Evolutionary conservation across 2,329 filamentous ascomycete species (phyloP).

Genomic region (Tricladium varicosporioides): DNA sequence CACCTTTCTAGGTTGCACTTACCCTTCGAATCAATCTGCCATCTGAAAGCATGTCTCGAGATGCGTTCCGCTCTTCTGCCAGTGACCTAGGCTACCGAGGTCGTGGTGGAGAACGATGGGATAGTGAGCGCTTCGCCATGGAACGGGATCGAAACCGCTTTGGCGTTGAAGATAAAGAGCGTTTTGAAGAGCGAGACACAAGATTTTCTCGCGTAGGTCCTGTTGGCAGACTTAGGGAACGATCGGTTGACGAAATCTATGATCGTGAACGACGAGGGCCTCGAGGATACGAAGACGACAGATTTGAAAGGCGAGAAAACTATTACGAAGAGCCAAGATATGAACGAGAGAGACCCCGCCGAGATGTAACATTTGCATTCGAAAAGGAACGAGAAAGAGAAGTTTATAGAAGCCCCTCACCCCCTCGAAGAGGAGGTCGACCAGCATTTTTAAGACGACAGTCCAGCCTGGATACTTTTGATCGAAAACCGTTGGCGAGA

Average conservation of each 20-base stretch:
- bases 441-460: slow-evolving; percentile 75
- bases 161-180: slow-evolving; percentile 30
- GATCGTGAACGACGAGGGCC: slow-evolving; percentile 47
- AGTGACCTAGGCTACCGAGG: slow-evolving; percentile 37
- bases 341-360: slow-evolving; percentile 47
- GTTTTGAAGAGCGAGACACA: slow-evolving; percentile 50
- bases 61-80: slow-evolving; percentile 35
- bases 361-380: slow-evolving; percentile 2
- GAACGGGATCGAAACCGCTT: slow-evolving; percentile 46
- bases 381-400: slow-evolving; percentile 26
- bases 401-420: slow-evolving; percentile 21
- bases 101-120: slow-evolving; percentile 44
- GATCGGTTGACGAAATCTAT: slow-evolving; percentile 48
- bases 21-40: not conserved
- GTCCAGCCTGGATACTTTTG: slow-evolving; percentile 87
- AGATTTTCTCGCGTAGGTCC: slow-evolving; percentile 40
- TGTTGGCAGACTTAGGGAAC: slow-evolving; percentile 42
- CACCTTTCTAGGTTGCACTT: slow-evolving; percentile 3
- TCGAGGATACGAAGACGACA: slow-evolving; percentile 31
- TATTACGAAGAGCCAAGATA: slow-evolving; percentile 44
- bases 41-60: slow-evolving; percentile 26
- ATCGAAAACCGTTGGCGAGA: slow-evolving; percentile 65
- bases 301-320: slow-evolving; percentile 39
- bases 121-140: slow-evolving; percentile 50
- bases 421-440: slow-evolving; percentile 40